Conservation (phyloP, 2,329 filamentous ascomycete species). For the Phialophora tarda region DNA sequence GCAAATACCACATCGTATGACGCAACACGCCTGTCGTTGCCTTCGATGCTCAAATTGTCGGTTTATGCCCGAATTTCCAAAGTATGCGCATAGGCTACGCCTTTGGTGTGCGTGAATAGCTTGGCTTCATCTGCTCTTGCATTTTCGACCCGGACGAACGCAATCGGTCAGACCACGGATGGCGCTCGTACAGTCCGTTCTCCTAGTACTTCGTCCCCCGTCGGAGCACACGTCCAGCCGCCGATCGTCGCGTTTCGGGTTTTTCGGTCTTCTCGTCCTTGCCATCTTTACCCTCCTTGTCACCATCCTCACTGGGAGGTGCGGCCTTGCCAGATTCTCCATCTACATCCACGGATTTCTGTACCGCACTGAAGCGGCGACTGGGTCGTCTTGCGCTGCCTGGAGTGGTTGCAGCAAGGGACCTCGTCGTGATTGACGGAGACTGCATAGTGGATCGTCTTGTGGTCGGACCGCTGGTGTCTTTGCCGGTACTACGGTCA, state of each 20-base stretch:
- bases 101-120: neutral
- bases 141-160: neutral
- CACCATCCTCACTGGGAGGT: slow-evolving; percentile 1
- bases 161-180: neutral
- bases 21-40: neutral
- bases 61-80: neutral
- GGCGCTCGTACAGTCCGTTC: neutral
- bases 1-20: neutral
- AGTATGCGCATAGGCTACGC: neutral
- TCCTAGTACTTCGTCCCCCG: slow-evolving; percentile 21
- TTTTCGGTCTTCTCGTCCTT: slow-evolving; percentile 26
- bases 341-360: slow-evolving; percentile 28
- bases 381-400: slow-evolving; percentile 28
- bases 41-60: neutral
- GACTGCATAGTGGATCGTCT: slow-evolving; percentile 27
- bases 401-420: slow-evolving; percentile 24
- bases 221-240: slow-evolving; percentile 24
- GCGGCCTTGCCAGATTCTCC: slow-evolving; percentile 5
- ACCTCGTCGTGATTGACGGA: slow-evolving; percentile 31
- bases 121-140: neutral
- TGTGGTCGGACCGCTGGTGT: slow-evolving; percentile 4
- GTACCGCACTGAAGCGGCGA: slow-evolving; percentile 28
- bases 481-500: slow-evolving; percentile 24
- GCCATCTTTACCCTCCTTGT: slow-evolving; percentile 21
- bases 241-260: slow-evolving; percentile 22